phyloP scores from a whole-genome alignment of 176 grass and related monocot species.

The Hordeum marinum region DNA sequence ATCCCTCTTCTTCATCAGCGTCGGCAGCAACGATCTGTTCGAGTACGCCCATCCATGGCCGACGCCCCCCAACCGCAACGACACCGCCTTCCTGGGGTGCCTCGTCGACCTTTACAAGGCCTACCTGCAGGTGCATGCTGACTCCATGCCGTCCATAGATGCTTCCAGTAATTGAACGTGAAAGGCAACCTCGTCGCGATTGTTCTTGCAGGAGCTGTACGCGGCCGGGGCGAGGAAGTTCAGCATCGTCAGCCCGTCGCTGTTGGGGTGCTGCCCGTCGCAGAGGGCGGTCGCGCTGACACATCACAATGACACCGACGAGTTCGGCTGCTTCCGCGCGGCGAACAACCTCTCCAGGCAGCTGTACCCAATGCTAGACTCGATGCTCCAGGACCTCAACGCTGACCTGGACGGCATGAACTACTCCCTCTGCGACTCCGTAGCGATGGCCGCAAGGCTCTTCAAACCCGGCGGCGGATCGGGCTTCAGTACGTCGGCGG shows the following conservation, averaged over 20 bases:
- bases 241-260: constrained; percentile 30
- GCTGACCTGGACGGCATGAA: constrained; percentile 21
- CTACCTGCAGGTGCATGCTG: constrained; percentile 33
- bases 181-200: too few relatives aligned
- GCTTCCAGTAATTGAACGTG: too few relatives aligned
- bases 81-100: background rate
- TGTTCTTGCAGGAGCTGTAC: constrained; percentile 32
- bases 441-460: background rate
- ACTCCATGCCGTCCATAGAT: background rate
- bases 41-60: background rate
- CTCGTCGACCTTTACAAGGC: constrained; percentile 30
- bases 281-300: background rate
- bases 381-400: constrained; percentile 23
- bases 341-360: constrained; percentile 17
- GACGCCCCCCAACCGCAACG: background rate
- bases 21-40: constrained; percentile 67
- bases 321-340: constrained; percentile 8
- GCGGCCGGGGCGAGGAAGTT: constrained; percentile 39
- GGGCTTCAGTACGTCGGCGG: background rate
- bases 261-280: constrained; percentile 49
- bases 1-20: constrained; percentile 57
- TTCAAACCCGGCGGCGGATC: background rate
- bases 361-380: background rate
- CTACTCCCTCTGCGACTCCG: constrained; percentile 35
- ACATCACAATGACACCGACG: background rate